Base-by-base conservation (phyloP, 306 rosid genomes). In the Lathyrus sativus region DNA sequence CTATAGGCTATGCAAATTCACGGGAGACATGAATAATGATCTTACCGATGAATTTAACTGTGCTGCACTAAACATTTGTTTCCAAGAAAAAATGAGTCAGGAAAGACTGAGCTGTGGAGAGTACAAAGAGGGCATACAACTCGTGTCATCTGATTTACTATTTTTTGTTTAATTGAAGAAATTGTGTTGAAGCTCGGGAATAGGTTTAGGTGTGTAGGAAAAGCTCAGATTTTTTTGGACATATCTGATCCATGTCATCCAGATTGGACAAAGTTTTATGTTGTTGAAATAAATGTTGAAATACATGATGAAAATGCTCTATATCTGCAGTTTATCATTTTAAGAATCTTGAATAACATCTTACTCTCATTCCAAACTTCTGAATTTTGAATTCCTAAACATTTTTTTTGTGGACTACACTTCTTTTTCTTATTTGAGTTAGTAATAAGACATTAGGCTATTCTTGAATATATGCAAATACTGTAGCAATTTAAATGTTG, bases 11-110 rank as follows among this genome's bases (percentile, higher is more conserved):
- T 33, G 7, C 13, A 57, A 31, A 39, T 65, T 65, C 62, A 29
- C 13, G 65, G 57, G 11, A 19, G 35, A 18, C 49, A 7, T 50
- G 70, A 75, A 67, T 60, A 65, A 17, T 49, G 79, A 65, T 18
- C 70, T 8, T 24, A 65, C 56, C 46, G 53, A 71, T 59, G 61
- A 46, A 53, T 37, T 56, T 57, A 66, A 29, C 6, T 56, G 42
- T 63, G 59, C 11, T 73, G 24, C 15, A 51, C 31, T 43, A 35
- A 66, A 60, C 38, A 9, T 53, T 6, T 33, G 31, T 59, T 45
- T 3, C n/a, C 24, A 6, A 50, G 53, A 65, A 18, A 65, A 18
- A 49, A 68, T 38, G 58, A 57, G 73, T 6, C n/a, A 13, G 10
- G 37, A 45, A 19, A 45, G 62, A 64, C 72, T 22, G 45, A 24